Conservation (phyloP, 768 basidiomycete genomes). For the Panus rudis region DNA sequence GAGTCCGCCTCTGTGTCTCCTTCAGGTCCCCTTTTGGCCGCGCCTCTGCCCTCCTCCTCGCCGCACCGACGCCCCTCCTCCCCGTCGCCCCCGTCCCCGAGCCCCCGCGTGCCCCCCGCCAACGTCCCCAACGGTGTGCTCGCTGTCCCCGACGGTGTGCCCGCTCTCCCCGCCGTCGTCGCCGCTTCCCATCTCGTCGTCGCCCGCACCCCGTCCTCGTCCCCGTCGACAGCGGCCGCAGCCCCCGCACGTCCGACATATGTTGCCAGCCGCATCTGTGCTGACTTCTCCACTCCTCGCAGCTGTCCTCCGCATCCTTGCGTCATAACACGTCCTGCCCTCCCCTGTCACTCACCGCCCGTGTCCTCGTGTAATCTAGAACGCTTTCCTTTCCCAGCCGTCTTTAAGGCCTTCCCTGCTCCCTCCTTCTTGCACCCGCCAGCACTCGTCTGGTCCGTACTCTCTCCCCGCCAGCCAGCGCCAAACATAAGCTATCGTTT, state of each 20-base stretch:
- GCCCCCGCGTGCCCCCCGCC: neutral
- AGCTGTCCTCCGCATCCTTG: constrained; percentile 9
- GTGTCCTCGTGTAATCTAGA: constrained; percentile 15
- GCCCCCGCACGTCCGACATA: constrained; percentile 7
- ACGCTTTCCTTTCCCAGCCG: constrained; percentile 12
- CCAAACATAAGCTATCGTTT: neutral
- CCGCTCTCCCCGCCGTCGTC: constrained; percentile 34
- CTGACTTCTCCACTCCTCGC: neutral
- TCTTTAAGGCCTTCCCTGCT: neutral
- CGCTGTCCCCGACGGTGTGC: constrained; percentile 27
- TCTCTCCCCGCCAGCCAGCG: neutral
- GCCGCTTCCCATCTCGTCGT: constrained; percentile 16
- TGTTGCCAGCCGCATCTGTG: no score
- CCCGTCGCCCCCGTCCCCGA: constrained; percentile 19
- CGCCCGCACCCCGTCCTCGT: constrained; percentile 28
- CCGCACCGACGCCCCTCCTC: constrained; percentile 16
- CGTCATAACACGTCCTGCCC: constrained; percentile 11
- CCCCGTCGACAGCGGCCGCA: constrained; percentile 3
- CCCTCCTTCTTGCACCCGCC: neutral
- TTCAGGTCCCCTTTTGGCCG: no score
- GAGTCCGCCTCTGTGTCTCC: no score
- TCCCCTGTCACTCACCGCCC: constrained; percentile 3
- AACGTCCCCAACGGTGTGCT: constrained; percentile 14
- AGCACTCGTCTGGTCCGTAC: no score
- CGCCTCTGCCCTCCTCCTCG: no score